Base-by-base conservation (phyloP, 202 grass and related monocot species). In the Tripidium arundinaceum region DNA sequence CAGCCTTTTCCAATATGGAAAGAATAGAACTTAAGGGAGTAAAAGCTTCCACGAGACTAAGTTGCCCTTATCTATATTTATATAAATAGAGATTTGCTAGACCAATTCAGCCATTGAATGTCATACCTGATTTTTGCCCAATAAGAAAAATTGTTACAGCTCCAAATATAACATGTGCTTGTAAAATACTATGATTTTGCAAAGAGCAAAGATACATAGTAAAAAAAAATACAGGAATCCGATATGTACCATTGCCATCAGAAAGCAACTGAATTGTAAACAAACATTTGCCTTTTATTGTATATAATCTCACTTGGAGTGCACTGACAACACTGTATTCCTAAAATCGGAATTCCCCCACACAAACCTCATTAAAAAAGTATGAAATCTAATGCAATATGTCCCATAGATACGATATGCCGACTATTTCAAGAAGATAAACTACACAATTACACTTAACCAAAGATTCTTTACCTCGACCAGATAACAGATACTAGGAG, bases 381-480 rank as follows among this genome's bases (percentile, higher is more conserved):
- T 26, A 46, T 29, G 19, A 4, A 41, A 70, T 46, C 27, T 70
- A 24, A 13, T 28, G 40, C 13, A 47, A n/a, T n/a, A 70, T 10
- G 18, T 46, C 7, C 27, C 41, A 70, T 29, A 70, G 18, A 70
- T 47, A 70, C 14, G 1, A 70, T 70, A 71, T 71, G 26, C 42
- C 15, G 8, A 33, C 27, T 66, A 79, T 24, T 38, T 78, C 36
- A 5, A 67, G 37, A 70, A n/a, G n/a, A n/a, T 39, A 67, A 61
- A 24, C 47, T 74, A 40, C 31, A 55, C 52, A 60, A 57, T 83
- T 78, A 74, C 39, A 83, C 43, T n/a, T n/a, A n/a, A n/a, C 28
- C 74, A 50, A 19, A 47, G 6, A 34, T 68, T 73, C 15, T 29
- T 67, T 79, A 46, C 70, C 67, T 66, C 65, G 60, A 83, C 68